Conservation (phyloP, 768 basidiomycete species). For the Suillus placidus region DNA sequence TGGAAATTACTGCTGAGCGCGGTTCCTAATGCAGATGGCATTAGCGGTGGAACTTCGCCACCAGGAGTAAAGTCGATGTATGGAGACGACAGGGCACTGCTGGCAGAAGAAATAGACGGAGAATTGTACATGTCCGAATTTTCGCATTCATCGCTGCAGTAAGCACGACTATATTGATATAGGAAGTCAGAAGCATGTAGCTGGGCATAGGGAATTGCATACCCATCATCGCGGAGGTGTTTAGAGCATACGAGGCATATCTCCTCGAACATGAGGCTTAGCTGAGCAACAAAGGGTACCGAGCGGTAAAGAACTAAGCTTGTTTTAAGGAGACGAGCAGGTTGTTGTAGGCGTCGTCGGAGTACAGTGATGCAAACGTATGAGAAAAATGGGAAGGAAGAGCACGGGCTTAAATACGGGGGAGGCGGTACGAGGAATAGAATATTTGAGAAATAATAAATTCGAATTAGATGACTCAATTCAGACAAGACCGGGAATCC, state of each 20-base stretch:
- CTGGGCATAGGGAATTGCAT: slow-evolving; percentile 30
- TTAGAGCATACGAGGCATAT: slow-evolving; percentile 74
- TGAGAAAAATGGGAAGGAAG: slow-evolving; percentile 25
- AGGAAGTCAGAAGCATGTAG: slow-evolving; percentile 18
- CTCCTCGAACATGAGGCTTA: slow-evolving; percentile 71
- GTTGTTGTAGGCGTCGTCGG: slow-evolving; percentile 17
- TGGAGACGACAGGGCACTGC: slow-evolving; percentile 72
- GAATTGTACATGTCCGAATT: slow-evolving; percentile 58
- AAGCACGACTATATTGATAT: slow-evolving; percentile 51
- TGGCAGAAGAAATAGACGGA: slow-evolving; percentile 64
- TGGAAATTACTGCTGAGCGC: slow-evolving; percentile 47
- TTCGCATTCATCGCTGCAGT: slow-evolving; percentile 74
- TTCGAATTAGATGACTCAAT: slow-evolving; percentile 36
- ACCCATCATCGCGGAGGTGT: slow-evolving; percentile 65
- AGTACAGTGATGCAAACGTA: slow-evolving; percentile 15
- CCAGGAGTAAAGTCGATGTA: slow-evolving; percentile 54
- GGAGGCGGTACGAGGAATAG: slow-evolving; percentile 39
- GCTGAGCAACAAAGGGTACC: slow-evolving; percentile 13
- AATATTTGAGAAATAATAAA: slow-evolving; percentile 37
- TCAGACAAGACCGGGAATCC: slow-evolving; percentile 27
- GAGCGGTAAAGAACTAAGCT: background rate
- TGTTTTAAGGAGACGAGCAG: slow-evolving; percentile 3
- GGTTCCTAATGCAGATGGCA: slow-evolving; percentile 57
- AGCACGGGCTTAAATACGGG: slow-evolving; percentile 36
- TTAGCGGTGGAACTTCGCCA: slow-evolving; percentile 68